Percentiles rank a stretch among this genome's conserved stretches.
phyloP scores from a whole-genome alignment of 352 stramenopile species.

The Globisporangium polare region DNA sequence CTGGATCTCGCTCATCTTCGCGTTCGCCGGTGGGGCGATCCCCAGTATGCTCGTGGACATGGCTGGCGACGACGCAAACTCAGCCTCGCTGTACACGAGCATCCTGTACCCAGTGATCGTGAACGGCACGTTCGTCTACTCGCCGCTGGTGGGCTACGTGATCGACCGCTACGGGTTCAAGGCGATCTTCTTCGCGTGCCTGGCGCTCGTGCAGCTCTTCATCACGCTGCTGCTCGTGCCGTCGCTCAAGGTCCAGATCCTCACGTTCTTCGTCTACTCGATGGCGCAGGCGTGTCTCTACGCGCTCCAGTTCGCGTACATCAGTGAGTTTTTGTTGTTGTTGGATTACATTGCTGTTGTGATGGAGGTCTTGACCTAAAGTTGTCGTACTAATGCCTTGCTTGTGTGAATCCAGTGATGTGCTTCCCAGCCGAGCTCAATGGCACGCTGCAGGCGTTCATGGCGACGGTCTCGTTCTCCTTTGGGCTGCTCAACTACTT shows the following conservation, averaged over 20 bases:
- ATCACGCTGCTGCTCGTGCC: constrained; percentile 58
- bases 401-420: constrained; percentile 46
- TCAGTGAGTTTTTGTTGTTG: constrained; percentile 51
- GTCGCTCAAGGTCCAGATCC: constrained; percentile 49
- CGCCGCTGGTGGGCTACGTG: constrained; percentile 59
- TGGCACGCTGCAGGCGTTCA: constrained; percentile 72
- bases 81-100: constrained; percentile 55
- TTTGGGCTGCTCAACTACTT: constrained; percentile 74
- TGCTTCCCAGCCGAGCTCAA: constrained; percentile 76
- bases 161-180: constrained; percentile 84
- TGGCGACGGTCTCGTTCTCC: constrained; percentile 60
- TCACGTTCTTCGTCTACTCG: constrained; percentile 69
- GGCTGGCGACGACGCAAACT: constrained; percentile 22
- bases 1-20: constrained; percentile 81
- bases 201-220: constrained; percentile 65
- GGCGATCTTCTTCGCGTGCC: constrained; percentile 58
- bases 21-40: constrained; percentile 70
- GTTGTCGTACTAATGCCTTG: background rate
- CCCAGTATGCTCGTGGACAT: constrained; percentile 56
- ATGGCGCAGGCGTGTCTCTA: constrained; percentile 78
- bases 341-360: background rate
- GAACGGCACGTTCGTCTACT: constrained; percentile 82
- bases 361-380: background rate
- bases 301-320: constrained; percentile 82
- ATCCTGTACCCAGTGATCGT: constrained; percentile 70